phyloP scores from a whole-genome alignment of 805 yeast species.

The Aciculoconidium aculeatum region DNA sequence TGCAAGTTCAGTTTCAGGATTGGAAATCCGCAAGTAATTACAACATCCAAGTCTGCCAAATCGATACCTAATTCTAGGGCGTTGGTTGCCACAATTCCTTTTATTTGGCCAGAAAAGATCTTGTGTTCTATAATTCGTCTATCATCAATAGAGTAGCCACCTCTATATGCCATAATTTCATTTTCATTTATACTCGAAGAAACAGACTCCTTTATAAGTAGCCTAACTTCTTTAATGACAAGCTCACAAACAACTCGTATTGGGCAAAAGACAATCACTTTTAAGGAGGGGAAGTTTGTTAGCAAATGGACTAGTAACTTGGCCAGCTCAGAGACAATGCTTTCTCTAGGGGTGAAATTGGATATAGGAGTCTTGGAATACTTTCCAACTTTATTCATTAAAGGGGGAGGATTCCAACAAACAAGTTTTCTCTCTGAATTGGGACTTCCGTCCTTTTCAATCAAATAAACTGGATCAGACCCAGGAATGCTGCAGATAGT shows the following conservation, averaged over 20 bases:
- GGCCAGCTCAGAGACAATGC: slow-evolving; percentile 72
- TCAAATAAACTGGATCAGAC: slow-evolving; percentile 44
- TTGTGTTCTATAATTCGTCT: slow-evolving; percentile 82
- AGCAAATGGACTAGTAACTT: slow-evolving; percentile 63
- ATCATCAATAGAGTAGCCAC: slow-evolving; percentile 86
- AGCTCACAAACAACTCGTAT: slow-evolving; percentile 83
- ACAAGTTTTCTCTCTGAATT: slow-evolving; percentile 68
- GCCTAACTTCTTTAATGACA: slow-evolving; percentile 75
- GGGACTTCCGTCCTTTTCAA: slow-evolving; percentile 84
- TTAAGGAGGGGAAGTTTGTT: slow-evolving; percentile 45
- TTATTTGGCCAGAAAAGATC: slow-evolving; percentile 81
- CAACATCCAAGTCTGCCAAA: slow-evolving; percentile 89
- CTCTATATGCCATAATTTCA: slow-evolving; percentile 89
- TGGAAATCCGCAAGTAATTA: slow-evolving; percentile 90
- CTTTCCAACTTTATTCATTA: slow-evolving; percentile 50
- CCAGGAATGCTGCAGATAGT: slow-evolving; percentile 61
- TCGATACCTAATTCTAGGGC: slow-evolving; percentile 96
- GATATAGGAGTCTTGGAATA: slow-evolving; percentile 1
- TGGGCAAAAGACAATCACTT: slow-evolving; percentile 87
- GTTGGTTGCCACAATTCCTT: slow-evolving; percentile 89
- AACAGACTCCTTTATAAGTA: slow-evolving; percentile 13
- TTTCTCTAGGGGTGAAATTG: slow-evolving; percentile 44
- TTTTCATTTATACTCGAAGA: slow-evolving; percentile 33
- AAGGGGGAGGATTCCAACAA: slow-evolving; percentile 79
- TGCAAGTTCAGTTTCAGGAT: slow-evolving; percentile 78